Conservation (phyloP, 805 yeast species). For the Metschnikowia kunwiensis region DNA sequence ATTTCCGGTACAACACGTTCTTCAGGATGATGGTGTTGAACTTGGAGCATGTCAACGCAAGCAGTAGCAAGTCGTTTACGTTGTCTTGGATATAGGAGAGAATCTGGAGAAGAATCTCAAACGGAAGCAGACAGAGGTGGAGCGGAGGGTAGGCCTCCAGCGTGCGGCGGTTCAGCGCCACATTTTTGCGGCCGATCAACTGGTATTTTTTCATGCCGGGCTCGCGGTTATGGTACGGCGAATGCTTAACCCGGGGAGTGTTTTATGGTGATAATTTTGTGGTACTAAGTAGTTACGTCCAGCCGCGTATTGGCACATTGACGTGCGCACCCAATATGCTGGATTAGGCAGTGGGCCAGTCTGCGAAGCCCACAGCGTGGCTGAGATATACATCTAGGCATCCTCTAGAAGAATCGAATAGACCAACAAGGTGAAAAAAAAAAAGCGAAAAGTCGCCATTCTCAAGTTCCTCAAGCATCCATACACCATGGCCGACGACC, state of each 20-base stretch:
- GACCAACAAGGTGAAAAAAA: no score
- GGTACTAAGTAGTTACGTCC: no score
- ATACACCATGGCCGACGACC: slow-evolving; percentile 62
- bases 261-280: no score
- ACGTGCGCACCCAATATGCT: no score
- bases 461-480: no score
- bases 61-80: slow-evolving; percentile 12
- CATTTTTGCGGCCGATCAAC: slow-evolving; percentile 38
- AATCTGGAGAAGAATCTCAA: slow-evolving; percentile 40
- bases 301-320: no score
- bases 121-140: slow-evolving; percentile 41
- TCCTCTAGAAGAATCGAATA: no score
- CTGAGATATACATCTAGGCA: no score
- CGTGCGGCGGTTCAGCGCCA: slow-evolving; percentile 13
- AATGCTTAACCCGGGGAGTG: no score
- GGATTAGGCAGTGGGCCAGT: no score
- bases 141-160: slow-evolving; percentile 22
- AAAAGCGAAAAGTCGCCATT: no score
- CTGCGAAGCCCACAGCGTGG: no score
- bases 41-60: slow-evolving; percentile 35
- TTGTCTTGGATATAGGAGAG: slow-evolving; percentile 26
- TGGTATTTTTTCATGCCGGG: slow-evolving; percentile 42
- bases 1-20: slow-evolving; percentile 34
- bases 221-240: not conserved
- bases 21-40: slow-evolving; percentile 35